Evolutionary conservation across 805 yeast genomes (phyloP).

Genomic region (Cyberlindnera misumaiensis): DNA sequence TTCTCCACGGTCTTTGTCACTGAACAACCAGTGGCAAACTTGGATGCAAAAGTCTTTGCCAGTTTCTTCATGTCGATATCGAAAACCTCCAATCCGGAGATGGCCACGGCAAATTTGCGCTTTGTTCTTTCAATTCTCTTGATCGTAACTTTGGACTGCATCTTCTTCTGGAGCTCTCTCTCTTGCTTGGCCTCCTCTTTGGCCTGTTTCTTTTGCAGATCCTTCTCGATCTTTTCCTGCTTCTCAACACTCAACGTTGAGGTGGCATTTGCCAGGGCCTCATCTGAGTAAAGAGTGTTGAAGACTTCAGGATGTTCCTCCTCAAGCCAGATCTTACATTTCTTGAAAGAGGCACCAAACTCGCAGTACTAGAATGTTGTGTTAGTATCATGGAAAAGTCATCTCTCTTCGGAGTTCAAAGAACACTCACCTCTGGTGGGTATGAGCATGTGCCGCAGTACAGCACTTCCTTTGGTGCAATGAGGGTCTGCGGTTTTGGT

Average conservation of each 20-base stretch:
- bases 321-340: conserved; percentile 80
- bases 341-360: conserved; percentile 72
- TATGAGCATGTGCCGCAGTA: conserved; percentile 78
- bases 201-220: conserved; percentile 75
- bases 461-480: conserved; percentile 33
- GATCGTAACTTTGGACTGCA: conserved; percentile 74
- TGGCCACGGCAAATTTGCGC: conserved; percentile 80
- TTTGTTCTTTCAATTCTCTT: conserved; percentile 88
- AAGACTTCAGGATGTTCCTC: conserved; percentile 52
- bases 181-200: conserved; percentile 83
- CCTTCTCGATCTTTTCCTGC: conserved; percentile 76
- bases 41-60: conserved; percentile 87
- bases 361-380: conserved; percentile 65
- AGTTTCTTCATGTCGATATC: conserved; percentile 85
- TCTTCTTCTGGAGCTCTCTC: conserved; percentile 70
- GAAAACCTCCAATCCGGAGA: conserved; percentile 82
- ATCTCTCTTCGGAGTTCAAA: neutral
- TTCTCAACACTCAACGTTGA: conserved; percentile 64
- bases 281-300: conserved; percentile 53
- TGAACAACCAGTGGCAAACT: conserved; percentile 93
- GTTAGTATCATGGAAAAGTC: too few species aligned
- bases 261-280: conserved; percentile 47
- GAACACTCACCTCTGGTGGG: conserved; percentile 57
- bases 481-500: conserved; percentile 4
- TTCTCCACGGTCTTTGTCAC: conserved; percentile 87